phyloP scores from a whole-genome alignment of 805 yeast species.

The Saccharomycopsis babjevae region DNA sequence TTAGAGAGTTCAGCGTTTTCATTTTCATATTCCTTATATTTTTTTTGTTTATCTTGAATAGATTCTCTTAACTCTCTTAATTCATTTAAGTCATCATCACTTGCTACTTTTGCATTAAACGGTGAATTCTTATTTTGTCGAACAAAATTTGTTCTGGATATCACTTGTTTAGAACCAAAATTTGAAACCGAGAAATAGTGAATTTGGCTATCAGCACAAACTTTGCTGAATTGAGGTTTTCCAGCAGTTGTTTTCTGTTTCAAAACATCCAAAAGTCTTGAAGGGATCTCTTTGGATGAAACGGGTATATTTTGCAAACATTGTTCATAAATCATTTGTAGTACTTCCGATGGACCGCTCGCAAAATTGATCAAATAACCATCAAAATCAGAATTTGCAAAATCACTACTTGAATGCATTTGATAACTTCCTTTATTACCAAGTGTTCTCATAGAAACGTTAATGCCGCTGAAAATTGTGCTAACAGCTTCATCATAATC shows the following conservation, averaged over 20 bases:
- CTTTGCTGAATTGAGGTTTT: conserved; percentile 40
- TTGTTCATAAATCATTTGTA: conserved; percentile 50
- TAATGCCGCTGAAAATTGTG: conserved; percentile 32
- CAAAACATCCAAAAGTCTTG: conserved; percentile 28
- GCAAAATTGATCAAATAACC: conserved; percentile 67
- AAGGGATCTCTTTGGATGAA: conserved; percentile 35
- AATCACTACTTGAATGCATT: conserved; percentile 10
- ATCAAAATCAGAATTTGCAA: conserved; percentile 44
- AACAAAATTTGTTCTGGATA: conserved; percentile 21
- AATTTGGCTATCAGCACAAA: conserved; percentile 48
- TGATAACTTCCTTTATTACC: conserved; percentile 19
- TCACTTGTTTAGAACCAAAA: conserved; percentile 52
- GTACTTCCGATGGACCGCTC: conserved; percentile 61
- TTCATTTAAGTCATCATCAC: conserved; percentile 14
- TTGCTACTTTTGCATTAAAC: conserved; percentile 21
- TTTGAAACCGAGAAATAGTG: conserved; percentile 44
- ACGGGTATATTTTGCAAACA: conserved; percentile 52
- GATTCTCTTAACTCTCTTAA: not conserved
- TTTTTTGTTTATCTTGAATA: conserved; percentile 13
- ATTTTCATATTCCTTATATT: not conserved
- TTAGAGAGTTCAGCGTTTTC: not conserved
- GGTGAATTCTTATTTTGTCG: conserved; percentile 7
- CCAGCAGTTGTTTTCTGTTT: conserved; percentile 32
- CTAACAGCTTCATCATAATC: conserved; percentile 40
- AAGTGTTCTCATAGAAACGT: conserved; percentile 49